These are phyloP conservation scores for Gnetum montanum DNA, from an alignment of 75 land plant genomes.

Conservation along the genomic window DNA sequence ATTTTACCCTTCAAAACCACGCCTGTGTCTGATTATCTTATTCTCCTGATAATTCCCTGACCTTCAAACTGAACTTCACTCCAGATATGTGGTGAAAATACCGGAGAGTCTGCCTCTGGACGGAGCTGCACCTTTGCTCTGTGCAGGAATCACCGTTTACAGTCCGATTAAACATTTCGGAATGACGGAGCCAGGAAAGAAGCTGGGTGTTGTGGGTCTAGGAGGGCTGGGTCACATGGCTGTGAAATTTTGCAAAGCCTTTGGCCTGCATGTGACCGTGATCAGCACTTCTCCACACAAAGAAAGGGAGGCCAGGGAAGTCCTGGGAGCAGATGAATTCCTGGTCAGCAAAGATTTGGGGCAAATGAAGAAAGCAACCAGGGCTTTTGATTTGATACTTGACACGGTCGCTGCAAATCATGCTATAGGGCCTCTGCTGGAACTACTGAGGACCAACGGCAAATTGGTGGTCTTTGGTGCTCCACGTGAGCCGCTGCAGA, in stretches of 20 bases:
- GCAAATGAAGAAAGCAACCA: constrained; percentile 37
- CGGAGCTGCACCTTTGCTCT: constrained; percentile 22
- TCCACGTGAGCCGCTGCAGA: background rate
- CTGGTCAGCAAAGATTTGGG: constrained; percentile 28
- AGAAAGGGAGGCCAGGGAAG: constrained; percentile 32
- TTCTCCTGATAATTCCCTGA: background rate
- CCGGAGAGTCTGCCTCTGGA: constrained; percentile 25
- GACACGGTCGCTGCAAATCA: constrained; percentile 24
- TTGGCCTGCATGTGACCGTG: constrained; percentile 44
- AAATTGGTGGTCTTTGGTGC: constrained; percentile 10
- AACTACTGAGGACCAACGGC: constrained; percentile 16
- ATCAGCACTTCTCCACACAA: constrained; percentile 34
- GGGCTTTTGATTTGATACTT: constrained; percentile 21
- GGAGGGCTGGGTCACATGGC: constrained; percentile 59
- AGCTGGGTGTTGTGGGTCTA: constrained; percentile 43
- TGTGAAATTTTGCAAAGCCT: constrained; percentile 46
- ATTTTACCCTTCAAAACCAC: background rate
- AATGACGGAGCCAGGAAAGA: constrained; percentile 19
- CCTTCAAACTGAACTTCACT: background rate
- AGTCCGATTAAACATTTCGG: constrained; percentile 27
- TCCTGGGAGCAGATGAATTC: constrained; percentile 33
- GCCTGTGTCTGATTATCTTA: background rate
- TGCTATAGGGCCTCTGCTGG: constrained; percentile 10
- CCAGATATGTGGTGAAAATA: constrained; percentile 7
- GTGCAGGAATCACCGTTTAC: constrained; percentile 38